A percentile compares a stretch with the other conserved stretches of the same genome.
Conservation (phyloP, 148 eudicot species). For the Pouteria glomerata region DNA sequence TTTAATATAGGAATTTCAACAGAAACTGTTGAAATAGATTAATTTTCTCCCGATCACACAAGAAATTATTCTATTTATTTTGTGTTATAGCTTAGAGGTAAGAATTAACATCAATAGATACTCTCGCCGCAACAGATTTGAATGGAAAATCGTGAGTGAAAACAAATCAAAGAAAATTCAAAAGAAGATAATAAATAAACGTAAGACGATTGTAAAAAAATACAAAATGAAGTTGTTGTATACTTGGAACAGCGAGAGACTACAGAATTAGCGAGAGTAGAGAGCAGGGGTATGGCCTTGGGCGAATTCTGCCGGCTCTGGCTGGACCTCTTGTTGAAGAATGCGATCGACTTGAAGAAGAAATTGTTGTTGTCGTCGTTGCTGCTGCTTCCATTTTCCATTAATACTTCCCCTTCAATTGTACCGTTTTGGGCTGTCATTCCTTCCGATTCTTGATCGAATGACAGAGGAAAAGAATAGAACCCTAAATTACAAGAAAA, state of each 20-base stretch:
- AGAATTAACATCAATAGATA: neutral
- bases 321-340: constrained; percentile 9
- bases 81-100: neutral
- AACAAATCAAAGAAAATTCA: neutral
- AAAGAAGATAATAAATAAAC: neutral
- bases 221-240: neutral
- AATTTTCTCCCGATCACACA: too few relatives aligned
- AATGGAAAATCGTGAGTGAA: neutral
- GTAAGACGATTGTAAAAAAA: too few relatives aligned
- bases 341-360: constrained; percentile 21
- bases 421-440: neutral
- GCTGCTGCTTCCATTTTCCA: constrained; percentile 3
- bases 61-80: too few relatives aligned
- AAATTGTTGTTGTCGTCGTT: neutral
- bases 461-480: too few relatives aligned
- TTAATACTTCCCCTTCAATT: constrained; percentile 3
- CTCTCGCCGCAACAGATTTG: neutral
- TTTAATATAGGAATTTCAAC: neutral
- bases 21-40: neutral
- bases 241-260: constrained; percentile 60
- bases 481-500: too few relatives aligned
- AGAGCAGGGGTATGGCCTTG: constrained; percentile 38
- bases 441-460: neutral
- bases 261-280: constrained; percentile 57
- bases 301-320: constrained; percentile 30